phyloP scores from a whole-genome alignment of 805 yeast genomes.

The Yarrowia sp. region DNA sequence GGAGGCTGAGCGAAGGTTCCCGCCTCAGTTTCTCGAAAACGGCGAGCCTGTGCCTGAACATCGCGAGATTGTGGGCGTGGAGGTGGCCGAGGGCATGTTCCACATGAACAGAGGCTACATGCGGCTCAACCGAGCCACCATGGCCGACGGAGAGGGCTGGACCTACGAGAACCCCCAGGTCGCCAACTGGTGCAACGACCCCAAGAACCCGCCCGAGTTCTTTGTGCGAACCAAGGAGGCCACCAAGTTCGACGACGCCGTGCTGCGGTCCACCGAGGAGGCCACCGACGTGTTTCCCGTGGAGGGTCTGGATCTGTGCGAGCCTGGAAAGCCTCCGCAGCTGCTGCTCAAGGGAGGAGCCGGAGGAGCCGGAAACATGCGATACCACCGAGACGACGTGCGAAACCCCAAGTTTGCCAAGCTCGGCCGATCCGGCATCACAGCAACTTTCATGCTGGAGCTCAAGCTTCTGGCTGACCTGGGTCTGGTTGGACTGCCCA shows the following conservation, averaged over 20 bases:
- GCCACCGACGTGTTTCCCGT: constrained; percentile 70
- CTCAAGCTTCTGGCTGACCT: constrained; percentile 86
- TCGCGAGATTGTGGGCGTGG: constrained; percentile 29
- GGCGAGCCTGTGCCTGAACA: constrained; percentile 30
- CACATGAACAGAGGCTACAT: constrained; percentile 30
- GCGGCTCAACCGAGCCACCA: constrained; percentile 64
- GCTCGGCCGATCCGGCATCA: constrained; percentile 68
- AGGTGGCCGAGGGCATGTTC: constrained; percentile 33
- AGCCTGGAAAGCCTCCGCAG: constrained; percentile 57
- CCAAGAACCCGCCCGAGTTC: constrained; percentile 44
- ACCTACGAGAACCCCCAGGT: constrained; percentile 69
- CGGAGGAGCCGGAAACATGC: constrained; percentile 97
- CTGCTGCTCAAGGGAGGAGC: constrained; percentile 77
- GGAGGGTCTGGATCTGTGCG: constrained; percentile 71
- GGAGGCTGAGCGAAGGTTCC: background rate
- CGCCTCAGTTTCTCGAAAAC: constrained; percentile 29
- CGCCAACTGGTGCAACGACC: constrained; percentile 40
- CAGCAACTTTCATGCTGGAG: constrained; percentile 71
- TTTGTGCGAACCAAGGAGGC: constrained; percentile 62
- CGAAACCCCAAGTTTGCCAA: constrained; percentile 90
- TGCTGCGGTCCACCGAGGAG: constrained; percentile 56
- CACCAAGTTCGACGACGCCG: constrained; percentile 64
- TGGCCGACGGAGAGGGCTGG: constrained; percentile 82
- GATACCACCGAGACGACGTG: constrained; percentile 76
- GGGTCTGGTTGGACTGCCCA: constrained; percentile 93